Conservation (phyloP, 2,329 filamentous ascomycete genomes). For the Hymenoscyphus infarciens region DNA sequence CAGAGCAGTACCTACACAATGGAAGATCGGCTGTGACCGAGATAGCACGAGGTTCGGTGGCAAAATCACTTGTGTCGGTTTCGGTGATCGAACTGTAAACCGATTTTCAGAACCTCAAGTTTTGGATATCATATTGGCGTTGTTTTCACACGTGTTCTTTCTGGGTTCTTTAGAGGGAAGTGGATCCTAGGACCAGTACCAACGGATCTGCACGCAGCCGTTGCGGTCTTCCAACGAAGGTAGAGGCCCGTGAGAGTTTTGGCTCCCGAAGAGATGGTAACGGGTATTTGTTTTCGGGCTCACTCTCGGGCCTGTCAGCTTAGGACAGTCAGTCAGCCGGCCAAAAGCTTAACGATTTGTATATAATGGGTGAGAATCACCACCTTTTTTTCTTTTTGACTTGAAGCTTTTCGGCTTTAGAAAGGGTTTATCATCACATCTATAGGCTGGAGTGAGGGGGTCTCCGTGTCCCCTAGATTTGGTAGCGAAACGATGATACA, state of each 20-base stretch:
- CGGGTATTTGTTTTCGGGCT: not conserved
- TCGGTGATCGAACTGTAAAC: not conserved
- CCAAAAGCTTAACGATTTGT: not conserved
- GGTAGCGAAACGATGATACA: not conserved
- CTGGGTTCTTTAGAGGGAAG: not conserved
- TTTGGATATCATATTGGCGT: not conserved
- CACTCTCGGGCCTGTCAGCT: not conserved
- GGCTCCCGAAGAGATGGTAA: slow-evolving; percentile 1
- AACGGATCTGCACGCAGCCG: not conserved
- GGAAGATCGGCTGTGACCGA: not conserved
- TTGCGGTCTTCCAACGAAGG: not conserved
- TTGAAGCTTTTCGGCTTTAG: not conserved
- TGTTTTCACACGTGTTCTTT: not conserved
- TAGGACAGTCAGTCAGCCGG: not conserved
- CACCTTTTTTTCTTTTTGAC: not conserved
- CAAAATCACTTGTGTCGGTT: not conserved
- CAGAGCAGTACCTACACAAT: not conserved
- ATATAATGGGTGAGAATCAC: not conserved
- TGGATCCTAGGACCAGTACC: not conserved
- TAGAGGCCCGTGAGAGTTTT: not conserved
- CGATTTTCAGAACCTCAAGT: not conserved
- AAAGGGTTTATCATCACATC: not conserved
- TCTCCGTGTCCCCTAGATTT: not conserved
- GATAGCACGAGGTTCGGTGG: not conserved
- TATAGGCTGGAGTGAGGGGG: not conserved